Evolutionary conservation across 306 rosid species (phyloP).

Genomic region (Inga leiocalycina): DNA sequence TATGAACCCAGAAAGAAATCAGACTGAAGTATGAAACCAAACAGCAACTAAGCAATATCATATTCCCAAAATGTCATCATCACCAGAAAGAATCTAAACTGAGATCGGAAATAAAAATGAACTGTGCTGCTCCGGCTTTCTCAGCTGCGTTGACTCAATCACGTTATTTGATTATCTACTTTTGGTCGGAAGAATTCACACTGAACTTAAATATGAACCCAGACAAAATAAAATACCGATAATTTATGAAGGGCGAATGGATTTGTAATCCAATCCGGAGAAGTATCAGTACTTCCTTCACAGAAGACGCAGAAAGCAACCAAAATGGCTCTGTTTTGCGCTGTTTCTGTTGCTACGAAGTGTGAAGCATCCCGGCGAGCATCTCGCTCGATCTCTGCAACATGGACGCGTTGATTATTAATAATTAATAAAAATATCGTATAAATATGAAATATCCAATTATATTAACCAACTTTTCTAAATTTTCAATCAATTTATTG

Average conservation of each 20-base stretch:
- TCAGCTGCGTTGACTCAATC: not conserved
- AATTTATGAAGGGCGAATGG: not conserved
- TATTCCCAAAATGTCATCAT: not conserved
- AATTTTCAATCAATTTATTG: too few species aligned
- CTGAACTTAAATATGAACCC: not conserved
- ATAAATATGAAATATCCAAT: not conserved
- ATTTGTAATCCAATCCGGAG: not conserved
- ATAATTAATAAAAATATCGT: not conserved
- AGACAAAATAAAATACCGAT: not conserved
- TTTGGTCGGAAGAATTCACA: not conserved
- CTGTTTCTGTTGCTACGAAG: not conserved
- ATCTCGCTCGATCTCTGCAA: not conserved
- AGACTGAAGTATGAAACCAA: not conserved
- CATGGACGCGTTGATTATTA: not conserved
- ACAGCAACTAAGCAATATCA: not conserved
- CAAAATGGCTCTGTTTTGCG: not conserved
- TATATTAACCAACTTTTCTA: too few species aligned
- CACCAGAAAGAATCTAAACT: not conserved
- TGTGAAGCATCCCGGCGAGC: not conserved
- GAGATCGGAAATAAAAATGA: not conserved
- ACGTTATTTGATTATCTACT: not conserved
- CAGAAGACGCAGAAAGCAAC: not conserved
- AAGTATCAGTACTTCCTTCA: not conserved
- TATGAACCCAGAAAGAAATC: not conserved
- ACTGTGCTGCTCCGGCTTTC: not conserved